Conservation (phyloP, 495 filamentous ascomycete genomes). For the Podospora conica region DNA sequence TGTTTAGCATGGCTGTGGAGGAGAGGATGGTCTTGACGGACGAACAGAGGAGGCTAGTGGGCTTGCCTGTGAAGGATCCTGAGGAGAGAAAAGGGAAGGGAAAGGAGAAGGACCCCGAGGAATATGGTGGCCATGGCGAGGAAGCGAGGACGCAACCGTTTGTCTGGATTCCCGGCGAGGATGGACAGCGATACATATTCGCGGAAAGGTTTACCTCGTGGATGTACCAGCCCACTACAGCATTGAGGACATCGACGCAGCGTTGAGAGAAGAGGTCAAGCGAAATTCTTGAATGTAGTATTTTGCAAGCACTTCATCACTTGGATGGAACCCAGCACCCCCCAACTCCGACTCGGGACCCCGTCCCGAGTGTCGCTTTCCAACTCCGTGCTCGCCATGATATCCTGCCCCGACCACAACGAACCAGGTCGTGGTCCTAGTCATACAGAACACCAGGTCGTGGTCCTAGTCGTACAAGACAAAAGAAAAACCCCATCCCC, state of each 20-base stretch:
- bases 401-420: not conserved
- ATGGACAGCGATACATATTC: too few relatives aligned
- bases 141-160: too few relatives aligned
- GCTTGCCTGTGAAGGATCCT: too few relatives aligned
- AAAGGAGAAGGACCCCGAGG: too few relatives aligned
- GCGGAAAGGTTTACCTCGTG: too few relatives aligned
- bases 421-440: not conserved
- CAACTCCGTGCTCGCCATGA: not conserved
- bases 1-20: not conserved
- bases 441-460: not conserved
- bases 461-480: not conserved
- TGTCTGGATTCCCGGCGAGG: too few relatives aligned
- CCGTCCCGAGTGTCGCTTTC: not conserved
- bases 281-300: not conserved
- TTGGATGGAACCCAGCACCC: not conserved
- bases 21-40: not conserved
- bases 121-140: too few relatives aligned
- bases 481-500: not conserved
- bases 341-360: not conserved
- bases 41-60: not conserved
- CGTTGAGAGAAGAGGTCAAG: not conserved
- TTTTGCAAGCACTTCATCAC: not conserved
- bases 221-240: too few relatives aligned
- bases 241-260: too few relatives aligned
- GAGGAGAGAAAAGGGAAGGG: too few relatives aligned